Evolutionary conservation across 306 rosid genomes (phyloP).

Genomic region (Quercus bicolor): DNA sequence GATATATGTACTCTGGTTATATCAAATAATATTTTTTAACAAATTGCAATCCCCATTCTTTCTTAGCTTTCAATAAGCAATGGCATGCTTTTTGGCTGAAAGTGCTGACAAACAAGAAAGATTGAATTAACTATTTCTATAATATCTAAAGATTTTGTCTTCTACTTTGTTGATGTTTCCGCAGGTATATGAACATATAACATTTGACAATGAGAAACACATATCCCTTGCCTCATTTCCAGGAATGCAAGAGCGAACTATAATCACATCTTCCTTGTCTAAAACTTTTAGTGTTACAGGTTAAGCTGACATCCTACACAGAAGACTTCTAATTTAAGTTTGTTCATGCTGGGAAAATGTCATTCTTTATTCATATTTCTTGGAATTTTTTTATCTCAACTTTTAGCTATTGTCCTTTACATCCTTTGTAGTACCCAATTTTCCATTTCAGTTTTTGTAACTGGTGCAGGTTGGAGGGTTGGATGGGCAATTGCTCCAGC

Average conservation of each 20-base stretch:
- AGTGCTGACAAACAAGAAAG: slow-evolving; percentile 3
- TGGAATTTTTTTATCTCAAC: background rate
- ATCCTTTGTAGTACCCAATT: background rate
- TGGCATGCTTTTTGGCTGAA: slow-evolving; percentile 1
- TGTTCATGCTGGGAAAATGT: background rate
- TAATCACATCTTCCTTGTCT: slow-evolving; percentile 80
- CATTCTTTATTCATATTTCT: background rate
- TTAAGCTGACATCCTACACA: slow-evolving; percentile 5
- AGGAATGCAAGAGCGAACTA: slow-evolving; percentile 77
- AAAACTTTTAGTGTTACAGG: slow-evolving; percentile 78
- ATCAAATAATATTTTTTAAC: background rate
- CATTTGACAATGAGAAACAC: slow-evolving; percentile 56
- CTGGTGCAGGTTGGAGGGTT: slow-evolving; percentile 73
- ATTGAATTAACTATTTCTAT: background rate
- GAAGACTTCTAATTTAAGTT: background rate
- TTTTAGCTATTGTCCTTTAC: background rate
- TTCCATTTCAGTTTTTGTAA: background rate
- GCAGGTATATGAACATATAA: slow-evolving; percentile 77
- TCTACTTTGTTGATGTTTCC: slow-evolving; percentile 13
- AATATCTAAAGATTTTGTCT: background rate
- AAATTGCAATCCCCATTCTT: background rate
- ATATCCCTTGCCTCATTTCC: slow-evolving; percentile 70
- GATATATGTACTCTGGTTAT: background rate
- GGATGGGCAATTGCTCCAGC: slow-evolving; percentile 98
- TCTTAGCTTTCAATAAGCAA: slow-evolving; percentile 4